phyloP scores from a whole-genome alignment of 2,329 filamentous ascomycete genomes.

The Fusarium sp. region DNA sequence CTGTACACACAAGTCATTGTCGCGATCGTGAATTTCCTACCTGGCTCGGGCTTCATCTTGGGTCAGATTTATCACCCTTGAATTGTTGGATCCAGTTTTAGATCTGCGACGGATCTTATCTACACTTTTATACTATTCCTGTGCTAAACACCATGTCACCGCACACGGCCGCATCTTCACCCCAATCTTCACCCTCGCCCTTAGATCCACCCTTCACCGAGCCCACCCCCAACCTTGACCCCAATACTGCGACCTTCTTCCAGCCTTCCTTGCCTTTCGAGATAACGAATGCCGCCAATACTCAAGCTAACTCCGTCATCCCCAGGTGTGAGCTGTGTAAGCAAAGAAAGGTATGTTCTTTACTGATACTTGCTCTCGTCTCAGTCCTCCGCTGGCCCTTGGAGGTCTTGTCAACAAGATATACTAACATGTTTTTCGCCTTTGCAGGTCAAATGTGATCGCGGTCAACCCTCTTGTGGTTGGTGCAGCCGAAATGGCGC shows the following conservation, averaged over 20 bases:
- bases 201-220: constrained; percentile 6
- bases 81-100: constrained; percentile 12
- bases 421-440: constrained; percentile 19
- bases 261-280: constrained; percentile 28
- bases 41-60: constrained; percentile 10
- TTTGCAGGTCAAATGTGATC: constrained; percentile 76
- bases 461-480: constrained; percentile 77
- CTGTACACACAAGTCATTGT: constrained; percentile 20
- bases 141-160: constrained; percentile 35
- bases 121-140: constrained; percentile 26
- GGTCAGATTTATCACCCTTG: constrained; percentile 2
- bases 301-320: constrained; percentile 50
- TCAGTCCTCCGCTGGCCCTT: constrained; percentile 1
- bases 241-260: constrained; percentile 13
- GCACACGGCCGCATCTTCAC: constrained; percentile 24
- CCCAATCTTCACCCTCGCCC: constrained; percentile 29
- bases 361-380: constrained; percentile 11
- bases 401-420: background rate
- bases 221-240: constrained; percentile 20
- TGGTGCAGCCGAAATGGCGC: constrained; percentile 74
- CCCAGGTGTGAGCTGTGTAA: constrained; percentile 81
- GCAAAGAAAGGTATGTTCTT: constrained; percentile 73
- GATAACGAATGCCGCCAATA: constrained; percentile 23
- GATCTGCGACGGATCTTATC: constrained; percentile 36
- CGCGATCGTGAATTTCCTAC: constrained; percentile 1